Evolutionary conservation across 75 land plant species (phyloP).

Genomic region (Selaginella moellendorffii): DNA sequence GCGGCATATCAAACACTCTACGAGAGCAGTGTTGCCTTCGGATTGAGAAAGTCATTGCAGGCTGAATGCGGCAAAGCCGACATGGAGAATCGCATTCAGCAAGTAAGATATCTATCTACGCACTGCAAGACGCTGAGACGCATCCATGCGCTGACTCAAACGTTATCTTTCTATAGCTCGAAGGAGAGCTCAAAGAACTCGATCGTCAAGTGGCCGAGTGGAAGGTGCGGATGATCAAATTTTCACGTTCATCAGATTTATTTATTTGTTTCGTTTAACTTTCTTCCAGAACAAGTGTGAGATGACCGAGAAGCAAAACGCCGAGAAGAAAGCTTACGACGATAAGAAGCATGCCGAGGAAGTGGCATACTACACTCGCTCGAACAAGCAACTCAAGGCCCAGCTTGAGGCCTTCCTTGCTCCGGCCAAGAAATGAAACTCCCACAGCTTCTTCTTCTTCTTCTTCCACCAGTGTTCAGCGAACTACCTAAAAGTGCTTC

Average conservation of each 20-base stretch:
- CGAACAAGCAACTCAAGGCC: conserved; percentile 30
- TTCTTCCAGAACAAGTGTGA: conserved; percentile 28
- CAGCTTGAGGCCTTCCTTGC: conserved; percentile 33
- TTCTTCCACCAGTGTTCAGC: too few species aligned
- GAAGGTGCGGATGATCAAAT: conserved; percentile 18
- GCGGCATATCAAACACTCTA: conserved; percentile 33
- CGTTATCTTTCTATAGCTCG: conserved; percentile 15
- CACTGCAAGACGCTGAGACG: too few species aligned
- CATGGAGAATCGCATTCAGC: conserved; percentile 24
- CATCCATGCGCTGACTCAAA: too few species aligned
- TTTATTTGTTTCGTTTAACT: not conserved
- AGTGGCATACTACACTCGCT: conserved; percentile 29
- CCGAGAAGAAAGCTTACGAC: conserved; percentile 25
- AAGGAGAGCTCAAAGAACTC: conserved; percentile 21
- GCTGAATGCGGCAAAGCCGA: conserved; percentile 30
- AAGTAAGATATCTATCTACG: too few species aligned
- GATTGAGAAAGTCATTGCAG: conserved; percentile 27
- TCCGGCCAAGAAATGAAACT: conserved; percentile 22
- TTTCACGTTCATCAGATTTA: not conserved
- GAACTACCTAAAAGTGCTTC: too few species aligned
- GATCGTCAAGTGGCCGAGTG: conserved; percentile 33
- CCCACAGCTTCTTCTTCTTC: not conserved
- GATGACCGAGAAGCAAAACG: conserved; percentile 22
- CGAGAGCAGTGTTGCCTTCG: conserved; percentile 35
- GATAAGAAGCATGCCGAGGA: conserved; percentile 37